Evolutionary conservation across 2,329 filamentous ascomycete genomes (phyloP), one percentile per base, ranked within the genome.

Genomic region (Phialophora macrospora): DNA sequence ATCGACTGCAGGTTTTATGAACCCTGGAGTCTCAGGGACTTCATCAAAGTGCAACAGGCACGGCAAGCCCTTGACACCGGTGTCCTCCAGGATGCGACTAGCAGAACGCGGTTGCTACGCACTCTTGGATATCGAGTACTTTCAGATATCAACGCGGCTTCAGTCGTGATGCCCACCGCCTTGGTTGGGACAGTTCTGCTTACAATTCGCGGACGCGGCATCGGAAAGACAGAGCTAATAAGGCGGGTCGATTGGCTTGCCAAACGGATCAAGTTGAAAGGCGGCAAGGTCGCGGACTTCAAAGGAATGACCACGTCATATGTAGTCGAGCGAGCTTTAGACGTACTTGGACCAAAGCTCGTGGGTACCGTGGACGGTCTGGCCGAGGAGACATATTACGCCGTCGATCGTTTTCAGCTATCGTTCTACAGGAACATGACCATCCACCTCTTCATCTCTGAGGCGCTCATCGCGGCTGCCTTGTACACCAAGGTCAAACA

Each of bases 391-490:
- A 98, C 95, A 0, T 98, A 92, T 78, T 97, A 92, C 73, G 95
- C 95, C 4, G 93, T 97, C 46, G 95, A 99, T 77, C 87, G 93
- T 60, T 99, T 99, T 81, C 95, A 99, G 75, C 85, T 99, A 9
- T 97, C 93, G 0, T 99, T 99, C 78, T 99, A 99, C 79, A 89
- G 95, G 60, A 99, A 99, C 78, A 98, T 98, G 95, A 97, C 94
- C 0, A 99, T 99, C 68, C 95, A 99, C 75, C 85, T 99, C 4
- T 99, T 99, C 77, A 95, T 99, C 64, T 90, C 92, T 1, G 93
- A 98, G 76, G 91, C 94, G 0, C 83, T 99, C 4, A 92, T 98
- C 24, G 95, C 92, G 67, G 92, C 89, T 4, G 91, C 91, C 30
- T 89, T 99, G 83, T 99, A 99, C 77, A 95, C 89, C 0, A 87